Evolutionary conservation across 345 rosid genomes (phyloP).

Genomic region (Aquilaria malaccensis): DNA sequence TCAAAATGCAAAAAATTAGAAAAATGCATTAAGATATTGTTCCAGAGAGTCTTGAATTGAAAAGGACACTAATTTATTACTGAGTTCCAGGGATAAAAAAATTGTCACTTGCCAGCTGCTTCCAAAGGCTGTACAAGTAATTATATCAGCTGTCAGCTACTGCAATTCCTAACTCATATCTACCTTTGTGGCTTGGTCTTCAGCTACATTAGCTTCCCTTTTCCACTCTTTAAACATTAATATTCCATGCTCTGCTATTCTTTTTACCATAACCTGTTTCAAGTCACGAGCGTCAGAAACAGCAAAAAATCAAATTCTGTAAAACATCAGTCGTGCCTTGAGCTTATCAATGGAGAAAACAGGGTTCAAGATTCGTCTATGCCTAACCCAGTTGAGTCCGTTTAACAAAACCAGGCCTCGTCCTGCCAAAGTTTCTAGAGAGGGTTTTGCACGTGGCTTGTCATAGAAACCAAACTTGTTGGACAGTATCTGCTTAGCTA

Average conservation of each 20-base stretch:
- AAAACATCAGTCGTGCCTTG: conserved; percentile 12
- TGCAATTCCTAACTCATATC: conserved; percentile 23
- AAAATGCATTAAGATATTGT: neutral
- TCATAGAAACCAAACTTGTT: conserved; percentile 23
- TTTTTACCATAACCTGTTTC: conserved; percentile 23
- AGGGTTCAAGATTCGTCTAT: conserved; percentile 27
- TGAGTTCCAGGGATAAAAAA: conserved; percentile 32
- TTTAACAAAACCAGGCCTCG: conserved; percentile 20
- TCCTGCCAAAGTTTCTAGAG: conserved; percentile 15
- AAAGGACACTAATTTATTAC: conserved; percentile 10
- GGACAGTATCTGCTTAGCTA: conserved; percentile 23
- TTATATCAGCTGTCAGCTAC: conserved; percentile 32
- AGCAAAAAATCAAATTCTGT: neutral
- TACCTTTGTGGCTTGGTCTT: conserved; percentile 1
- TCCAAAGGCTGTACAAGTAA: conserved; percentile 41
- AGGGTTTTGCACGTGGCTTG: conserved; percentile 10
- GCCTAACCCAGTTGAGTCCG: conserved; percentile 30
- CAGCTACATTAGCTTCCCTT: conserved; percentile 12
- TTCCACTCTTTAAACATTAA: conserved; percentile 28
- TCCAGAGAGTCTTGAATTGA: neutral
- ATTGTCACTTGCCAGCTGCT: conserved; percentile 19
- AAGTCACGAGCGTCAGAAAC: no score
- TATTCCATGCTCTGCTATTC: conserved; percentile 19
- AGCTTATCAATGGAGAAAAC: conserved; percentile 30
- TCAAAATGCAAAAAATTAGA: neutral